phyloP scores from a whole-genome alignment of 305 asterid genomes.

The Solanum hybrid region DNA sequence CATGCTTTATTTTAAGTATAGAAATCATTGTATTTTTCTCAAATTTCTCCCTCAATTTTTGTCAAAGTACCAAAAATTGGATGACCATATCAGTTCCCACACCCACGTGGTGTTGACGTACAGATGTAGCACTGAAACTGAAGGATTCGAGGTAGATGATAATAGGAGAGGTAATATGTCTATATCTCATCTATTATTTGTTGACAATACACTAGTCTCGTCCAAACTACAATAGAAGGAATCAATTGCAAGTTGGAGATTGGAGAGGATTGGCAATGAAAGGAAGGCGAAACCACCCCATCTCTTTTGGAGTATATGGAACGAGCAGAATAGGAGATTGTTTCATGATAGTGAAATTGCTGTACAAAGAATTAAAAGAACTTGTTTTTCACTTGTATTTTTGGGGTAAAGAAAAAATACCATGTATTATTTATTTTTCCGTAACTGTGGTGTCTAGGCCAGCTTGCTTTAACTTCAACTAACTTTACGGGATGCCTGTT shows the following conservation, averaged over 20 bases:
- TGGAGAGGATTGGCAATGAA: background rate
- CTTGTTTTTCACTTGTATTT: background rate
- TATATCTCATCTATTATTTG: background rate
- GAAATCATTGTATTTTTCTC: background rate
- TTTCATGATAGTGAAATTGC: background rate
- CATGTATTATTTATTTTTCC: background rate
- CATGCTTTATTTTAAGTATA: background rate
- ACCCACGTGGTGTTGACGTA: background rate
- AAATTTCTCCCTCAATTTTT: background rate
- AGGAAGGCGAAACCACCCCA: background rate
- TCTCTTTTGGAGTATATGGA: background rate
- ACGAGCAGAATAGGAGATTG: background rate
- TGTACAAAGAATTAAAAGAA: background rate
- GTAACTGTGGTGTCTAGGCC: background rate
- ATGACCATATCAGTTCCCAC: background rate
- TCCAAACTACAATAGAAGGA: background rate
- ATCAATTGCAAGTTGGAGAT: background rate
- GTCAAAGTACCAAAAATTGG: background rate
- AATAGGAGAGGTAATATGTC: background rate
- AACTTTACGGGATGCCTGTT: background rate
- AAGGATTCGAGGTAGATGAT: background rate
- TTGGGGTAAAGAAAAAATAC: background rate
- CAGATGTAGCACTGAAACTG: background rate
- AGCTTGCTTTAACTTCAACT: background rate
- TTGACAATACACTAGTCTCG: background rate